Percentiles rank a stretch among this genome's conserved stretches.
These are phyloP conservation scores for Gamarada debralockiae DNA, from an alignment of 495 filamentous ascomycete genomes.

Conservation along the genomic window DNA sequence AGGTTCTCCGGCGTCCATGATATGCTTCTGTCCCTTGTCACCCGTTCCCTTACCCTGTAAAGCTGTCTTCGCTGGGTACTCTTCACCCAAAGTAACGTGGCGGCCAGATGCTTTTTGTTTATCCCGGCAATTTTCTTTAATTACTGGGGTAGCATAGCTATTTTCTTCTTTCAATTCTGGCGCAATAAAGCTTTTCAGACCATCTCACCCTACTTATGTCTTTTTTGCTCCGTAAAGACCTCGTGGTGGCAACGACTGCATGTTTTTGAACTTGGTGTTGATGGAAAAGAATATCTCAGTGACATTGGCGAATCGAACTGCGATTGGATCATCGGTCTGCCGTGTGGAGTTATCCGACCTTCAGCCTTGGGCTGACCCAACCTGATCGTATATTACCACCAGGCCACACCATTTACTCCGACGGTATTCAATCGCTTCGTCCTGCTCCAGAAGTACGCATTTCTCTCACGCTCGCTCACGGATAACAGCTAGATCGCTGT, in stretches of 20 bases:
- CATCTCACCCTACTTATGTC: background rate
- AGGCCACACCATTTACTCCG: background rate
- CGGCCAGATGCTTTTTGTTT: background rate
- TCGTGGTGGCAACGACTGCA: slow-evolving; percentile 12
- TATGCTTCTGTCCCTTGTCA: background rate
- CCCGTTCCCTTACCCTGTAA: background rate
- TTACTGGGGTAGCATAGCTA: slow-evolving; percentile 16
- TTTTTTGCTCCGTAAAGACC: no score
- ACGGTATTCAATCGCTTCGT: slow-evolving; percentile 10
- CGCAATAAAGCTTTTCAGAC: background rate
- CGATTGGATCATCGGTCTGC: slow-evolving; percentile 4
- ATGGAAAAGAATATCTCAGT: background rate
- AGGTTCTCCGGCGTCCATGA: background rate
- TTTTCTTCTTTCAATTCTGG: slow-evolving; percentile 17
- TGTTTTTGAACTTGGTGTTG: slow-evolving; percentile 3
- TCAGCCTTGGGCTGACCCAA: slow-evolving; percentile 12
- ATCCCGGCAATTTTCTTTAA: background rate
- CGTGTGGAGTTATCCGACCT: slow-evolving; percentile 4
- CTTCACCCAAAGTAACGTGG: slow-evolving; percentile 11
- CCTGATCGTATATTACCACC: slow-evolving; percentile 3
- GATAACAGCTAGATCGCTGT: slow-evolving; percentile 14
- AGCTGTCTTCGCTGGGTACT: background rate
- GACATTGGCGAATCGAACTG: background rate
- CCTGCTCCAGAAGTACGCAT: slow-evolving; percentile 8
- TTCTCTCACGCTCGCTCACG: slow-evolving; percentile 19